A percentile compares a stretch with the other conserved stretches of the same genome.
These are phyloP conservation scores for Diplotaxis tenuifolia DNA, from an alignment of 345 rosid genomes.

Conservation along the genomic window DNA sequence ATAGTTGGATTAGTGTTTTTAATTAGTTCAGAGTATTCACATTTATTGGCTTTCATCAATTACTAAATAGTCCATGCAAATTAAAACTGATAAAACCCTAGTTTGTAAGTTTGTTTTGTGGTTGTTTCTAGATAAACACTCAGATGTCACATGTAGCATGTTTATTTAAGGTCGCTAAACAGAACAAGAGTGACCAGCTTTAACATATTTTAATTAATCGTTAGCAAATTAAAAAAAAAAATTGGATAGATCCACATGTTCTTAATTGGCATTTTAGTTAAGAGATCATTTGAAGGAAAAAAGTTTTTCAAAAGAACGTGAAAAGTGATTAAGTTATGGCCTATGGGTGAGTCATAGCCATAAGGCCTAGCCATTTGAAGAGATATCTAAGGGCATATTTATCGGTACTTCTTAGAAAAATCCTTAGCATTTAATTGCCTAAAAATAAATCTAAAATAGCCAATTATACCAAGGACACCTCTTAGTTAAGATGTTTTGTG, in stretches of 20 bases:
- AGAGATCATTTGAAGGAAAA: not conserved
- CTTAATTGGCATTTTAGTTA: not conserved
- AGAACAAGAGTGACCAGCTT: not conserved
- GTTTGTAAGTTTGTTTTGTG: not conserved
- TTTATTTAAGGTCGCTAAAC: not conserved
- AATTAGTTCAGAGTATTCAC: constrained; percentile 1
- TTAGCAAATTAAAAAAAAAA: not conserved
- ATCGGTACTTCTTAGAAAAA: too few species aligned
- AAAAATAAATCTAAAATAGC: too few species aligned
- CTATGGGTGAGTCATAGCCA: not conserved
- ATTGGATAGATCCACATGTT: not conserved
- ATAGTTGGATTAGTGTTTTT: not conserved
- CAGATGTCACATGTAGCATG: not conserved
- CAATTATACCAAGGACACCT: too few species aligned
- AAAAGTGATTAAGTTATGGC: not conserved
- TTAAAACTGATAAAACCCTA: not conserved
- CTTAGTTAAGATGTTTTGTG: too few species aligned
- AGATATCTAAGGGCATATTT: too few species aligned
- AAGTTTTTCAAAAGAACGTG: not conserved
- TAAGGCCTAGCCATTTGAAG: not conserved
- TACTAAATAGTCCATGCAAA: not conserved
- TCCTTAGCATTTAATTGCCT: too few species aligned
- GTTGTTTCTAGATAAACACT: not conserved
- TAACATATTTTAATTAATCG: not conserved
- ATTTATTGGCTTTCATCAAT: not conserved